A percentile compares a stretch with the other conserved stretches of the same genome.
phyloP scores from a whole-genome alignment of 2,329 filamentous ascomycete species.

The Apiospora marii region DNA sequence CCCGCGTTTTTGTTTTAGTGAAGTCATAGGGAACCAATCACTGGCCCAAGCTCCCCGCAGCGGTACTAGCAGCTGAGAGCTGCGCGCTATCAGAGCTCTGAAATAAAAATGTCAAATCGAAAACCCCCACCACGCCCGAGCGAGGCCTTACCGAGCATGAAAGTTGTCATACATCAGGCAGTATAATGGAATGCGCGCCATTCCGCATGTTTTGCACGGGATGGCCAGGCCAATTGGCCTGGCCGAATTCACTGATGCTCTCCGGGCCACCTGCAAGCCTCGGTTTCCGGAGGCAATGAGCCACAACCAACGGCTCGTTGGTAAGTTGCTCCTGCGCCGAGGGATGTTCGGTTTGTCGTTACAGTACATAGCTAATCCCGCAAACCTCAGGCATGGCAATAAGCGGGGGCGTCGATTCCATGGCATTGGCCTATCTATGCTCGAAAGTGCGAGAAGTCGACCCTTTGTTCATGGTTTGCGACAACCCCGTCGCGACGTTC shows the following conservation, averaged over 20 bases:
- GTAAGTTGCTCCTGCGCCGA: constrained; percentile 42
- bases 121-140: not conserved
- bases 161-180: not conserved
- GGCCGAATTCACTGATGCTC: constrained; percentile 55
- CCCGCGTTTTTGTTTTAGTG: constrained; percentile 1
- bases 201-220: constrained; percentile 49
- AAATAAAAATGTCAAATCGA: not conserved
- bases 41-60: constrained; percentile 11
- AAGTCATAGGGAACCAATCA: constrained; percentile 1
- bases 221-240: constrained; percentile 48
- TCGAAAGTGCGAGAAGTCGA: constrained; percentile 50
- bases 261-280: constrained; percentile 58
- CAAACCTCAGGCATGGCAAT: constrained; percentile 72
- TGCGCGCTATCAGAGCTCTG: not conserved
- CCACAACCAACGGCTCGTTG: constrained; percentile 49
- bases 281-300: constrained; percentile 54
- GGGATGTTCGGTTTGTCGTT: not conserved
- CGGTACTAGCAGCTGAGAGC: not conserved
- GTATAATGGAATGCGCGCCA: constrained; percentile 43
- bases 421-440: constrained; percentile 86
- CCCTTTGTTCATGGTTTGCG: constrained; percentile 49
- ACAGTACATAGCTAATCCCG: not conserved
- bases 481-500: constrained; percentile 52
- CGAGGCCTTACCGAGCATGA: not conserved
- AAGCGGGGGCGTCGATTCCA: constrained; percentile 96